Conservation (phyloP, 306 rosid genomes). For the Casuarina cunninghamiana region DNA sequence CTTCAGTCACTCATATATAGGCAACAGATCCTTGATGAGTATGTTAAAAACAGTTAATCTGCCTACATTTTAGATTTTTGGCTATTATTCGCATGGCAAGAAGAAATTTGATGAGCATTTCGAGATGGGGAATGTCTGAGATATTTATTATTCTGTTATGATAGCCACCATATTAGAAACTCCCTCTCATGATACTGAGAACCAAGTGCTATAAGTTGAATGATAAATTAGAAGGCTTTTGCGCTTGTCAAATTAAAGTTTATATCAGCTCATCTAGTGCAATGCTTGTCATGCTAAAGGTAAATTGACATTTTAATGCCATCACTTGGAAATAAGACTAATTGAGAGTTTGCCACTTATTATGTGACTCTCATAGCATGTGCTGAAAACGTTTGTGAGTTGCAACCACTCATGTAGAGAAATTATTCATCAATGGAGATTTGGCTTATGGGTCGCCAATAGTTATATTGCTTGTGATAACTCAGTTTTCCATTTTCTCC, state of each 20-base stretch:
- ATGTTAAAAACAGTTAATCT: neutral
- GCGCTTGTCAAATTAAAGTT: neutral
- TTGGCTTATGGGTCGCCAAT: neutral
- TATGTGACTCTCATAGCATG: neutral
- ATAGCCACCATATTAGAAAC: neutral
- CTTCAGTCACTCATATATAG: neutral
- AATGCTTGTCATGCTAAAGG: neutral
- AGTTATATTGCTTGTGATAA: neutral
- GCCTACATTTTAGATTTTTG: neutral
- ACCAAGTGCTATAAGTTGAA: neutral
- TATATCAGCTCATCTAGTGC: neutral
- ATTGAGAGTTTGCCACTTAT: neutral
- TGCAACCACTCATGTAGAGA: neutral
- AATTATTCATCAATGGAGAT: neutral
- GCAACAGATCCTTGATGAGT: neutral
- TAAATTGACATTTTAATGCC: neutral
- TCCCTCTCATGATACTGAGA: neutral
- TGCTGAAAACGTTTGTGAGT: neutral
- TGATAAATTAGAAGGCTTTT: neutral
- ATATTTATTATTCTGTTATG: neutral
- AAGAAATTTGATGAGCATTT: neutral
- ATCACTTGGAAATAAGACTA: neutral
- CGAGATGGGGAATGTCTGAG: neutral
- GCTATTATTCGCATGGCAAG: neutral
- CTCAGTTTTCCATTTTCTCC: neutral